Base-by-base conservation (phyloP, 2,329 filamentous ascomycete genomes). In the Plectosphaerella plurivora region DNA sequence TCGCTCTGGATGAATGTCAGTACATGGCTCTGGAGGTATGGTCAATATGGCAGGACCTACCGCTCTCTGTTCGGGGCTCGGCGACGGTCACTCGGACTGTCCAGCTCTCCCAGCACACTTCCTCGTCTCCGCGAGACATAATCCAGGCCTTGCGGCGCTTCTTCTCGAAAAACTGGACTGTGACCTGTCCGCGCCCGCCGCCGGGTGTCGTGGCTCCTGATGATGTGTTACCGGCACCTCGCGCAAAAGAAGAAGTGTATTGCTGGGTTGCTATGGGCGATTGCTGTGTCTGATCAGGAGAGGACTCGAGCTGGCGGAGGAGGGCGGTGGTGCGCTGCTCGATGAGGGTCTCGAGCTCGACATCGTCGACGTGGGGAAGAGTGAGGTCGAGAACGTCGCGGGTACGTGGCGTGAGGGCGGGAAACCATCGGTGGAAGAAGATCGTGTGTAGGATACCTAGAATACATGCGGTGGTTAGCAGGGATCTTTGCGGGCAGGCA, bases 341-440 rank as follows among this genome's bases (percentile, higher is more conserved):
- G 64, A 99, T 96, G 65, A 97, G 83, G 33, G 91, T 94, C 68
- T 96, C 91, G 58, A 97, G 86, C 70, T 96, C 91, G 59, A 88
- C 87, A 66, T 97, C 91, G 67, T 91, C 85, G 65, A 97, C 88
- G 63, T 89, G 89, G 49, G 94, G 92, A 25, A 97, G 83, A 35
- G 91, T 92, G 56, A 96, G 81, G 71, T 96, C 92, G 59, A 97
- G 86, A 57, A 97, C 85, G 66, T 97, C 92, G 73, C 91, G 87
- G 57, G 90, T 91, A 57, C 84, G 82, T 6, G 94, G 93, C 42
- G 83, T 77, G 61, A 97, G 82, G 53, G 90, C 86, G 53, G 91
- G 91, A 77, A 97, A 97, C 82, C 93, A 96, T 65, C 94, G 88
- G 75, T 97, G 92, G 81, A 97, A 97, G 83, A 97, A 99, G 69